Percentiles rank a stretch among this genome's conserved stretches.
These are phyloP conservation scores for Ophiostoma novo-ulmi DNA, from an alignment of 2,329 filamentous ascomycete species.

Conservation along the genomic window DNA sequence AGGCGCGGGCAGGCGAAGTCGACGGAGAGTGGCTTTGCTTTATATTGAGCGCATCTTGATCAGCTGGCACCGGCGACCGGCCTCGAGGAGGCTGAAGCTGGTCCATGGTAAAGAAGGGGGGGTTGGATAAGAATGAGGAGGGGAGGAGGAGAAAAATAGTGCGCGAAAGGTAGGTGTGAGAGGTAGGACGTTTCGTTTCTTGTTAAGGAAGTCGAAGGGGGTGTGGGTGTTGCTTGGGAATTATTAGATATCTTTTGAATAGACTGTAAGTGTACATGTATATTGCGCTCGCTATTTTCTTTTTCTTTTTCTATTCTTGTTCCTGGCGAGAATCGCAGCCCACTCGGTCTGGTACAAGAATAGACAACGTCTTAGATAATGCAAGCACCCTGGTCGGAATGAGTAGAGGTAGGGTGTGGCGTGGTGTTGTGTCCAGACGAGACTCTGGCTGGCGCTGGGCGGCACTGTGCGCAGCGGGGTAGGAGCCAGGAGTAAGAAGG, in stretches of 20 bases:
- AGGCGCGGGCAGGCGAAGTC: conserved; percentile 43
- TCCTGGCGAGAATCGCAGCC: conserved; percentile 14
- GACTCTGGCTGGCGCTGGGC: not conserved
- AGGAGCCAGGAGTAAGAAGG: conserved; percentile 1
- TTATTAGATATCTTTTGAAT: conserved; percentile 8
- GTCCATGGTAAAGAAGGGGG: conserved; percentile 42
- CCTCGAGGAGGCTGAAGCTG: conserved; percentile 48
- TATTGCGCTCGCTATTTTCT: conserved; percentile 19
- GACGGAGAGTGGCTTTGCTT: conserved; percentile 62
- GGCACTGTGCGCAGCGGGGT: conserved; percentile 15
- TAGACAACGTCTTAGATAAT: conserved; percentile 15
- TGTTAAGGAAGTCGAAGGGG: conserved; percentile 4
- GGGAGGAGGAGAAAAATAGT: not conserved
- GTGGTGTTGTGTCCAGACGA: not conserved
- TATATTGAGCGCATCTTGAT: conserved; percentile 57
- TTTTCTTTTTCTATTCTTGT: conserved; percentile 21
- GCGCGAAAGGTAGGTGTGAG: not conserved
- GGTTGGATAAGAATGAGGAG: not conserved
- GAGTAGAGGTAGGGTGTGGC: conserved; percentile 28
- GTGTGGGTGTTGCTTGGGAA: conserved; percentile 22
- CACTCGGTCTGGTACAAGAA: conserved; percentile 16
- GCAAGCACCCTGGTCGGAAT: conserved; percentile 21
- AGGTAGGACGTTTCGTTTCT: not conserved
- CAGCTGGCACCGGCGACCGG: conserved; percentile 58
- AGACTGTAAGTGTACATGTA: conserved; percentile 15